Evolutionary conservation across 352 stramenopile genomes (phyloP).

Genomic region (Phytophthora pseudosyringae): DNA sequence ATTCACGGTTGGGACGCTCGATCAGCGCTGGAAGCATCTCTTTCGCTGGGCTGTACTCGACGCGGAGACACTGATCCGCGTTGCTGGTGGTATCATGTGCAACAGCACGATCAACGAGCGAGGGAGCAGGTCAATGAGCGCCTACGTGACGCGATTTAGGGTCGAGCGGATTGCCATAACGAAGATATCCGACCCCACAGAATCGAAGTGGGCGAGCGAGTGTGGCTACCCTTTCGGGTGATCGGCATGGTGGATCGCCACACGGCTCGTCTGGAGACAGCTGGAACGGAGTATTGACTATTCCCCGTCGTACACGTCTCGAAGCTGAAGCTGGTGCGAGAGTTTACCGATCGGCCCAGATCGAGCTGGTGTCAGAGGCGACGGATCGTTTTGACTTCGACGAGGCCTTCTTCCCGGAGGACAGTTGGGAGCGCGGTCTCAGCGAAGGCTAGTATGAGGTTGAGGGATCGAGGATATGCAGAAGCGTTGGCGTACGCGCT

Average conservation of each 20-base stretch:
- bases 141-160: background rate
- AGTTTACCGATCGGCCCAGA: too few relatives aligned
- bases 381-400: too few relatives aligned
- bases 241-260: too few relatives aligned
- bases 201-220: background rate
- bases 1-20: constrained; percentile 7
- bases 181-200: background rate
- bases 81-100: constrained; percentile 9
- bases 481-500: too few relatives aligned
- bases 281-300: constrained; percentile 7
- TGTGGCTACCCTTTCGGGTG: background rate
- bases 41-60: background rate
- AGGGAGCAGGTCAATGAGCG: background rate
- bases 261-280: background rate
- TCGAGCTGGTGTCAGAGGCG: too few relatives aligned
- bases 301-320: too few relatives aligned
- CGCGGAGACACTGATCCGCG: background rate
- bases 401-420: too few relatives aligned
- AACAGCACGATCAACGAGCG: constrained; percentile 6
- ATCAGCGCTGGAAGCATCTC: constrained; percentile 20
- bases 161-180: constrained; percentile 2
- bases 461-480: too few relatives aligned
- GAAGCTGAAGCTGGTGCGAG: too few relatives aligned
- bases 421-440: too few relatives aligned
- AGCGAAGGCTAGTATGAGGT: too few relatives aligned